Evolutionary conservation across 805 yeast genomes (phyloP), one percentile per base, ranked within the genome.

Genomic region (Candida taoyuanica): DNA sequence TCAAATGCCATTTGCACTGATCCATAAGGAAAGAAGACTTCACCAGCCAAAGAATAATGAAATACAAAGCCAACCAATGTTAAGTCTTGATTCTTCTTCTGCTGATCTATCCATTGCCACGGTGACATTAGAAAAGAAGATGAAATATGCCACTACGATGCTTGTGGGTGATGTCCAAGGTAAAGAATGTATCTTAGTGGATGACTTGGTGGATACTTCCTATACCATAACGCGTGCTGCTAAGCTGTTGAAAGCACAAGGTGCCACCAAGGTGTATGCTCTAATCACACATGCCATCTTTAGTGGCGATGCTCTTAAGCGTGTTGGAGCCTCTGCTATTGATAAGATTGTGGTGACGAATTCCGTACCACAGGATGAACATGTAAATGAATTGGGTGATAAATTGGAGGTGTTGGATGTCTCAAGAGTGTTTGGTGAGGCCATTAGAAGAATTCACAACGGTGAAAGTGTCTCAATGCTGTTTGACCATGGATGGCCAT

Each of bases 391-490:
- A 31, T 57, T 78, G 14, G 86, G 85, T 11, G 75, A 72, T 35
- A 73, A 74, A 56, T 68, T 87, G 20, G 89, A 82, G 51, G 86
- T 91, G 8, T 67, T 93, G 52, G 98, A 93, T 52, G 93, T 93
- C 7, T 79, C 95, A 8, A 70, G 84, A 41, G 76, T 93, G 15
- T 83, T 93, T 52, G 96, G 94, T 14, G 99, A 93, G 63, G 91
- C 97, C 2, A 87, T 93, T 31, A 73, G 99, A 59, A 74, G 99
- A 60, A 91, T 93, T 35, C 95, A 93, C 62, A 93, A 93, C 52
- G 99, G 99, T 49, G 99, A 93, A 67, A 79, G 91, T 13, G 95
- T 93, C 14, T 82, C 95, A 15, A 83, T 87, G 85, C 68, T 93
- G 44, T 93, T 89, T 64, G 96, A 88, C 53, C 89, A 85, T 50